phyloP scores from a whole-genome alignment of 2,329 filamentous ascomycete genomes.

The Alternaria metachromatica region DNA sequence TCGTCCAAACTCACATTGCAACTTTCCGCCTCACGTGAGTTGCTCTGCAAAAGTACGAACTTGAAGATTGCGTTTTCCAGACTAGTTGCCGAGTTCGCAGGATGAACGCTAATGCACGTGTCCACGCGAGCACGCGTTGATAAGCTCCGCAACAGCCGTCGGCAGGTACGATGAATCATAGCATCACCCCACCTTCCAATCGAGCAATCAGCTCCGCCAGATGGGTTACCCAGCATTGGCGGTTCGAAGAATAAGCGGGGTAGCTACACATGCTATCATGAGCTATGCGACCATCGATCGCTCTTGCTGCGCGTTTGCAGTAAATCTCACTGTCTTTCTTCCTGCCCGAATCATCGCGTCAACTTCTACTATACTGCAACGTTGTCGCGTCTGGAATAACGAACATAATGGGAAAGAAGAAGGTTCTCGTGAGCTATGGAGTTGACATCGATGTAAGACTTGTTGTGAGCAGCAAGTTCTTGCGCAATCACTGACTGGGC shows the following conservation, averaged over 20 bases:
- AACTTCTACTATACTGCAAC: not conserved
- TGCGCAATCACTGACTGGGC: not conserved
- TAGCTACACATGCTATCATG: slow-evolving; percentile 14
- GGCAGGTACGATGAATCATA: slow-evolving; percentile 15
- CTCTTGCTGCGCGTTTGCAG: not conserved
- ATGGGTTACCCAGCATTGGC: not conserved
- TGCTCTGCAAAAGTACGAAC: not conserved
- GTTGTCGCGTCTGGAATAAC: not conserved
- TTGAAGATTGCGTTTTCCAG: not conserved
- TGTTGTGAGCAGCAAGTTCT: slow-evolving; percentile 54
- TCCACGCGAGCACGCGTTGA: slow-evolving; percentile 18
- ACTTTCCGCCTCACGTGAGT: too few relatives aligned
- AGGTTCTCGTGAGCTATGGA: slow-evolving; percentile 66
- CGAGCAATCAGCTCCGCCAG: slow-evolving; percentile 1
- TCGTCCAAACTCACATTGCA: not conserved
- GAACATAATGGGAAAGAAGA: slow-evolving; percentile 57
- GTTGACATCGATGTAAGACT: slow-evolving; percentile 68
- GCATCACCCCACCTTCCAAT: slow-evolving; percentile 18
- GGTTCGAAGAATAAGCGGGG: slow-evolving; percentile 17
- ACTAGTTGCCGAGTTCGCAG: not conserved
- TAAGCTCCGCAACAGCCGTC: slow-evolving; percentile 16
- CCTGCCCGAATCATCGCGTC: too few relatives aligned
- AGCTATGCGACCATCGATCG: not conserved
- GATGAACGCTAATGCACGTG: slow-evolving; percentile 10
- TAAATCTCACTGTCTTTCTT: not conserved